Evolutionary conservation across 2,329 filamentous ascomycete species (phyloP).

Genomic region (Chaetomiaceae sp.): DNA sequence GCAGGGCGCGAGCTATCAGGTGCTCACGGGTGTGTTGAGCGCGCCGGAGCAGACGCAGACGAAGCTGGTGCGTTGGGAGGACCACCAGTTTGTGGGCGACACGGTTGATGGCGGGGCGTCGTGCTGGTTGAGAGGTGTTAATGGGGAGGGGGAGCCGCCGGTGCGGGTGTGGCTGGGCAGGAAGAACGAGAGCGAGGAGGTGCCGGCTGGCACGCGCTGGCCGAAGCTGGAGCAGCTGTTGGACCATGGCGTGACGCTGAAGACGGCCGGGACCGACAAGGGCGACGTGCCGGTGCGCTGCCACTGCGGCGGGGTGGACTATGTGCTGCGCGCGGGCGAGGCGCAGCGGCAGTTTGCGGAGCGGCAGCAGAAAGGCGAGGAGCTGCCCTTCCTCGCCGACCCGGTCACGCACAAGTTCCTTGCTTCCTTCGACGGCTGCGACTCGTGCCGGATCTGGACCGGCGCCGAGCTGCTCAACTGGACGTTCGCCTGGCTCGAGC

Average conservation of each 20-base stretch:
- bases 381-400: slow-evolving; percentile 39
- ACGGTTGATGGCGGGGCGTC: slow-evolving; percentile 48
- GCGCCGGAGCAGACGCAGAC: not conserved
- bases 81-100: slow-evolving; percentile 43
- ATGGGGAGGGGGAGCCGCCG: slow-evolving; percentile 26
- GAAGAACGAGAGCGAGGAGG: slow-evolving; percentile 21
- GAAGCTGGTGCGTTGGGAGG: slow-evolving; percentile 25
- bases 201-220: slow-evolving; percentile 29
- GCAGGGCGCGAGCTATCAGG: slow-evolving; percentile 25
- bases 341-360: slow-evolving; percentile 28
- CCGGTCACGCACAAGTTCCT: slow-evolving; percentile 36
- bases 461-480: slow-evolving; percentile 41
- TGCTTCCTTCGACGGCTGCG: slow-evolving; percentile 38
- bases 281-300: slow-evolving; percentile 35
- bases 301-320: slow-evolving; percentile 40
- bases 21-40: slow-evolving; percentile 32
- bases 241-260: slow-evolving; percentile 14
- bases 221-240: slow-evolving; percentile 17
- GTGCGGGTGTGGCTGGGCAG: slow-evolving; percentile 25
- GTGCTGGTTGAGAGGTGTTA: slow-evolving; percentile 37
- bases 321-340: slow-evolving; percentile 32
- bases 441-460: slow-evolving; percentile 39
- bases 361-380: slow-evolving; percentile 6
- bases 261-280: slow-evolving; percentile 15
- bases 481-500: slow-evolving; percentile 36